Conservation (phyloP, 305 asterid species). For the Fraxinus albicans region DNA sequence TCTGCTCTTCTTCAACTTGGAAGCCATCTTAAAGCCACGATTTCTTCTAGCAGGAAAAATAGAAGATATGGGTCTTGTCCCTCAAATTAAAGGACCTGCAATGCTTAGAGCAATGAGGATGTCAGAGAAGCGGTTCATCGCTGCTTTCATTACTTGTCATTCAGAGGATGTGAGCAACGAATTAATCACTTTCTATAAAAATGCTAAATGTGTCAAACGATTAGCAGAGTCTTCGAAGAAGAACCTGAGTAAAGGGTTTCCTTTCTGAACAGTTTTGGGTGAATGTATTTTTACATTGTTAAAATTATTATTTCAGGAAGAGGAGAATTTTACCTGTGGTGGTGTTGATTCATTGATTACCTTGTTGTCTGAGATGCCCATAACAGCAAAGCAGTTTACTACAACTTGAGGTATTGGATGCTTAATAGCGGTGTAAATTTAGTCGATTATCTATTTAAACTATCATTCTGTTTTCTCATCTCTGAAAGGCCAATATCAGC, state of each 20-base stretch:
- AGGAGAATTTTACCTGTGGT: conserved; percentile 8
- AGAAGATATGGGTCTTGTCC: conserved; percentile 66
- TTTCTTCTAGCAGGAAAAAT: conserved; percentile 56
- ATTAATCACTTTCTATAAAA: conserved; percentile 38
- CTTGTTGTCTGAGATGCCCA: background rate
- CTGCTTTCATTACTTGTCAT: conserved; percentile 58
- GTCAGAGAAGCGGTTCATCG: conserved; percentile 59
- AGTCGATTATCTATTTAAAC: background rate
- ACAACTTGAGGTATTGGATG: background rate
- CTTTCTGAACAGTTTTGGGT: conserved; percentile 44
- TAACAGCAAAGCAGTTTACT: conserved; percentile 13
- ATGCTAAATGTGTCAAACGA: conserved; percentile 57
- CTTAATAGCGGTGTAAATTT: background rate
- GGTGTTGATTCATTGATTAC: conserved; percentile 9
- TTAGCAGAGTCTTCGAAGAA: conserved; percentile 75
- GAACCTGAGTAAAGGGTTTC: conserved; percentile 48
- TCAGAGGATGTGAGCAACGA: conserved; percentile 43
- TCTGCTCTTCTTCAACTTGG: conserved; percentile 56
- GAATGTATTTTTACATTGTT: background rate
- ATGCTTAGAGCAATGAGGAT: conserved; percentile 69
- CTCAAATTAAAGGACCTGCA: conserved; percentile 57
- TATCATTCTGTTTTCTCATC: background rate
- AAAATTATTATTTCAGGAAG: background rate
- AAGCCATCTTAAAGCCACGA: conserved; percentile 59
- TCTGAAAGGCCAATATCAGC: background rate